Base-by-base conservation (phyloP, 169 alveolate genomes). In the Eimeria brunetti region DNA sequence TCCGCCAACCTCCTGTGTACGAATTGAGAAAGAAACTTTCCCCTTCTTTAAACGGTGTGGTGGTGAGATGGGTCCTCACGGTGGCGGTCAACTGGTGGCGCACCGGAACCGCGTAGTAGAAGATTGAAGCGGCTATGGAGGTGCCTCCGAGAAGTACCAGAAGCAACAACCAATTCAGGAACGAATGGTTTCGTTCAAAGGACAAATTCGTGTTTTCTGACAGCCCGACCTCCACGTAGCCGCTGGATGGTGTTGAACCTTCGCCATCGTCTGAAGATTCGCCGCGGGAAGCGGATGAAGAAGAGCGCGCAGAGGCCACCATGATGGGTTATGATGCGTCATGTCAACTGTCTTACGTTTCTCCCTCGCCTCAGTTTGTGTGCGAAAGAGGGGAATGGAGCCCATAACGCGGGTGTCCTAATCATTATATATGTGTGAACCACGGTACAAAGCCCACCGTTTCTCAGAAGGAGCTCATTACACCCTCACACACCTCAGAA, bases 271-370 rank as follows among this genome's bases (percentile, higher is more conserved):
- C 93, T 4, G 93, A 86, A 41, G 93, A 62, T 1, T 62, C 93
- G 33, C 78, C 69, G 46, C 71, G 78, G 67, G 93, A 60, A 36
- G 8, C 83, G 16, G 51, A 60, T 27, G 78, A 64, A 18, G 46
- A 44, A n/a, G 93, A 86, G 18, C 93, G 93, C n/a, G n/a, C 93
- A 38, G 81, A 86, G 93, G 83, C 83, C 83, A 64, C 93, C 93
- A 86, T 86, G 14, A 53, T 73, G 46, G 20, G 56, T 16, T 41
- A 41, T 4, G 30, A 33, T 38, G 33, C 38, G 22, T 30, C 76
- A 30, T 67, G 44, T 8, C 38, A 67, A 30, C 76, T 67, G 76
- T 67, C 76, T 20, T 67, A 30, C 76, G 44, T 38, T 7, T 20
- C 16, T 73, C 6, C 16, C 38, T 18, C 51, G 33, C 53, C 83